phyloP scores from a whole-genome alignment of 1,284 basidiomycete species.

The Microbotryum scabiosae region DNA sequence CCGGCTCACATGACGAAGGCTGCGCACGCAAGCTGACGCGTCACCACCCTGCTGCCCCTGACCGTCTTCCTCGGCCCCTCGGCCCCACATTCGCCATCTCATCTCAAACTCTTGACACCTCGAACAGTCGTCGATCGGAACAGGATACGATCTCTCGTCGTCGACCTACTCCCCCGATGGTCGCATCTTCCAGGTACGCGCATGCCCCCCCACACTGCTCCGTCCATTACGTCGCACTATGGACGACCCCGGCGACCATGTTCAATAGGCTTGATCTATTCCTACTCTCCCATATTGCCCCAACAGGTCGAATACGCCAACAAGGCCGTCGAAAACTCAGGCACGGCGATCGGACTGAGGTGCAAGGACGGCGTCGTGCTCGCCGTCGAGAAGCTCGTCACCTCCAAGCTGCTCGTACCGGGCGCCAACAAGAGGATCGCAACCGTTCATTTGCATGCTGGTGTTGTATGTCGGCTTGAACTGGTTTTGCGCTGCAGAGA shows the following conservation, averaged over 20 bases:
- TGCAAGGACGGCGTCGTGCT: slow-evolving; percentile 90
- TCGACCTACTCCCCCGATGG: slow-evolving; percentile 99
- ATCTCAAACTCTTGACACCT: too few relatives aligned
- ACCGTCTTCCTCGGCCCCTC: too few relatives aligned
- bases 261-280: background rate
- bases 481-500: background rate
- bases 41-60: too few relatives aligned
- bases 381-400: slow-evolving; percentile 95
- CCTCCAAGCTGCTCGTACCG: slow-evolving; percentile 91
- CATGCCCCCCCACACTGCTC: background rate
- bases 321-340: slow-evolving; percentile 97
- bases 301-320: slow-evolving; percentile 89
- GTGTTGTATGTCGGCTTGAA: slow-evolving; percentile 53
- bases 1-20: too few relatives aligned
- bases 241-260: too few relatives aligned
- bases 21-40: too few relatives aligned
- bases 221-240: background rate
- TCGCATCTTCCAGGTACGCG: slow-evolving; percentile 82
- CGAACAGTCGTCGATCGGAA: slow-evolving; percentile 69
- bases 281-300: background rate
- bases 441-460: slow-evolving; percentile 86
- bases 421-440: slow-evolving; percentile 89
- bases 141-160: slow-evolving; percentile 95
- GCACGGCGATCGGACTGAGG: slow-evolving; percentile 56
- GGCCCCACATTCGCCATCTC: too few relatives aligned